Evolutionary conservation across 192 early-diverging fungal genomes (phyloP).

Genomic region (Globomyces pollinis-pini): DNA sequence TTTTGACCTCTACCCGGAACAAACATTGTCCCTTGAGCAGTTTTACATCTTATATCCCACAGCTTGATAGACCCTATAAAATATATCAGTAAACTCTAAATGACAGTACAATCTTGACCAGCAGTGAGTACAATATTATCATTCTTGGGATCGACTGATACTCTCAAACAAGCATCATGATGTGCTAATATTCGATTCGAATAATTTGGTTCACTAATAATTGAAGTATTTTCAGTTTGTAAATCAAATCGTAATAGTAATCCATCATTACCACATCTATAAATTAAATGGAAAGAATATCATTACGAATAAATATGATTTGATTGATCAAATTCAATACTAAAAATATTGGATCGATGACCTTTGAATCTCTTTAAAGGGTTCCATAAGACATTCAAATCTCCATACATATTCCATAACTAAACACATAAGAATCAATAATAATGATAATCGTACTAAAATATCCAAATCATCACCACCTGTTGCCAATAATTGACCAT

Average conservation of each 20-base stretch:
- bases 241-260: background rate
- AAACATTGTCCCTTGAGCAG: background rate
- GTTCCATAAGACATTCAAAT: background rate
- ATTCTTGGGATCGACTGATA: background rate
- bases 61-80: too few relatives aligned
- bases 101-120: constrained; percentile 5
- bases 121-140: background rate
- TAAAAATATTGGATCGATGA: constrained; percentile 8
- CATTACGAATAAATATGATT: background rate
- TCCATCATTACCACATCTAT: constrained; percentile 6
- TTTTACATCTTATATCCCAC: background rate
- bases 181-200: constrained; percentile 1
- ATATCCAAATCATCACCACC: constrained; percentile 11
- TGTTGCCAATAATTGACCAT: background rate
- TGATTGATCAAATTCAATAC: background rate
- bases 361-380: background rate
- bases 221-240: background rate
- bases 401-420: background rate
- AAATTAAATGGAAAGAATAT: background rate
- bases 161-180: constrained; percentile 1
- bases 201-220: background rate
- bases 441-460: too few relatives aligned
- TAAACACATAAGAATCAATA: too few relatives aligned
- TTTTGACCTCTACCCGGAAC: background rate
- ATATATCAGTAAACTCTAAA: too few relatives aligned